phyloP scores from a whole-genome alignment of 108 stramenopile species.

The Cyclotella atomus region DNA sequence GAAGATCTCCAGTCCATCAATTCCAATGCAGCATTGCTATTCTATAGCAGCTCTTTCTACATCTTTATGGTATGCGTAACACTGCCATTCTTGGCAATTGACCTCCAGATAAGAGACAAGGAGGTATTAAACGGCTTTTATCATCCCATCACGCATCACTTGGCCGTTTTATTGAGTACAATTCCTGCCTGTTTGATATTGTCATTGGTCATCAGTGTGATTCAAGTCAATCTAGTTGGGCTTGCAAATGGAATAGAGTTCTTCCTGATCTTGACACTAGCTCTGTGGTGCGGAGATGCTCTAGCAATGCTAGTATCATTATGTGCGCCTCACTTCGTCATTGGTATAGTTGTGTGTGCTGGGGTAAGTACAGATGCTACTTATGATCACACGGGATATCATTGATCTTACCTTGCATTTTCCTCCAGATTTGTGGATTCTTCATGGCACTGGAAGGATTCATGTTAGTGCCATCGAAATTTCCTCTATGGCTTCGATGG shows the following conservation, averaged over 20 bases:
- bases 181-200: slow-evolving; percentile 55
- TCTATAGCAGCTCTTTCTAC: slow-evolving; percentile 71
- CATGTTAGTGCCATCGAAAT: slow-evolving; percentile 64
- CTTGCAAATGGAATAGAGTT: slow-evolving; percentile 53
- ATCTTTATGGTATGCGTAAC: slow-evolving; percentile 72
- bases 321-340: slow-evolving; percentile 64
- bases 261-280: slow-evolving; percentile 60
- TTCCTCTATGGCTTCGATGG: slow-evolving; percentile 62
- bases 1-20: slow-evolving; percentile 36
- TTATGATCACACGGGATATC: too few species aligned
- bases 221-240: slow-evolving; percentile 54
- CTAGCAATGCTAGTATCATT: slow-evolving; percentile 63
- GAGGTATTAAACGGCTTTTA: slow-evolving; percentile 70
- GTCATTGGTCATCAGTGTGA: slow-evolving; percentile 51
- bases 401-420: neutral
- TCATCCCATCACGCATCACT: slow-evolving; percentile 54
- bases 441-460: slow-evolving; percentile 67
- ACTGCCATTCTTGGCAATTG: slow-evolving; percentile 67
- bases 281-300: slow-evolving; percentile 58
- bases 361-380: slow-evolving; percentile 31
- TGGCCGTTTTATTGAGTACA: slow-evolving; percentile 46
- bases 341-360: slow-evolving; percentile 61
- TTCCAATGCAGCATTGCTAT: slow-evolving; percentile 51
- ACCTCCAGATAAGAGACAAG: slow-evolving; percentile 65
- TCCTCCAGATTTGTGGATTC: slow-evolving; percentile 54